phyloP scores from a whole-genome alignment of 805 yeast species.

The Candida ascalaphidarum region DNA sequence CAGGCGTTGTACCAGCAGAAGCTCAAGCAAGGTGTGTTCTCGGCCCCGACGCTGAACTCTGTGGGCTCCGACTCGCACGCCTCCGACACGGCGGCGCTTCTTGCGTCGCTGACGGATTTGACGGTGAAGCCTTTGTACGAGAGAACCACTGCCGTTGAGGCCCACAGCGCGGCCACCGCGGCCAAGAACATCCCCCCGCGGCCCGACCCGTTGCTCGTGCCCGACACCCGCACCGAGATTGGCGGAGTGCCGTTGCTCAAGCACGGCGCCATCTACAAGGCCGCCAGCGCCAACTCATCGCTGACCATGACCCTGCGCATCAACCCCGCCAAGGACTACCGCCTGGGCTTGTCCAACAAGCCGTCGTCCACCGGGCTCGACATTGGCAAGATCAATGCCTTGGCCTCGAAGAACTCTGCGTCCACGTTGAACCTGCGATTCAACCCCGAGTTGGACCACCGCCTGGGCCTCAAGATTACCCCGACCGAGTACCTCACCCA shows the following conservation, averaged over 20 bases:
- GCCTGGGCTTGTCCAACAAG: constrained; percentile 28
- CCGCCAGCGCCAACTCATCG: constrained; percentile 32
- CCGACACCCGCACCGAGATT: no score
- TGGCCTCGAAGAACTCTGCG: constrained; percentile 32
- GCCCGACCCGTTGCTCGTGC: constrained; percentile 20
- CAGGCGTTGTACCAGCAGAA: constrained; percentile 73
- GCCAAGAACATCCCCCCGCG: constrained; percentile 34
- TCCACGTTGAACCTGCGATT: constrained; percentile 30
- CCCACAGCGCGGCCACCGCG: constrained; percentile 56
- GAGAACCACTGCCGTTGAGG: constrained; percentile 50
- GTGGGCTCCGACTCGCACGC: constrained; percentile 64
- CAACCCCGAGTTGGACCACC: constrained; percentile 32
- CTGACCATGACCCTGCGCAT: constrained; percentile 37
- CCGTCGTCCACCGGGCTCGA: constrained; percentile 13
- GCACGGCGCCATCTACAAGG: constrained; percentile 19
- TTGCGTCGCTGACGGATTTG: constrained; percentile 61
- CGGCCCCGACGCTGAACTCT: constrained; percentile 38
- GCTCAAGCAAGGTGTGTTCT: constrained; percentile 56
- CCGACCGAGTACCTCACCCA: constrained; percentile 26
- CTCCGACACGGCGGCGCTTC: constrained; percentile 67
- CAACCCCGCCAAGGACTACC: constrained; percentile 29
- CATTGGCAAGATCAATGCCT: constrained; percentile 23
- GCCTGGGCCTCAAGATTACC: constrained; percentile 24
- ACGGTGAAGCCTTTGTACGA: constrained; percentile 55
- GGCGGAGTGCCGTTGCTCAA: constrained; percentile 26